Conservation (phyloP, 305 asterid species). For the Salvia sclarea region DNA sequence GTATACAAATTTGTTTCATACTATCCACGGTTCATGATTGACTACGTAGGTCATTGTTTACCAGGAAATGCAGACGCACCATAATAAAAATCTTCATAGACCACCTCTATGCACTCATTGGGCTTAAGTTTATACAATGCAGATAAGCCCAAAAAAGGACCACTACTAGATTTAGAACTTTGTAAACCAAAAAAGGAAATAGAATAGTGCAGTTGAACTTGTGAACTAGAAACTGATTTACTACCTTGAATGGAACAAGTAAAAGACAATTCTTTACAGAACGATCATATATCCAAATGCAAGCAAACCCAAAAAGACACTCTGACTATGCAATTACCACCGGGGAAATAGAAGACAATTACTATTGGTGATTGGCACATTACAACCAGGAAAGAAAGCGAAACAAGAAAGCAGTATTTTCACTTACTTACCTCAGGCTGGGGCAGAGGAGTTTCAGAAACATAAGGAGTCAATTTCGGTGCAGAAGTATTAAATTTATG, state of each 20-base stretch:
- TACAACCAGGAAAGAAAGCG: background rate
- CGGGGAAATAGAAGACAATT: no score
- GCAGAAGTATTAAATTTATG: constrained; percentile 51
- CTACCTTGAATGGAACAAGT: background rate
- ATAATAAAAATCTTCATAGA: constrained; percentile 16
- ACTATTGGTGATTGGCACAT: background rate
- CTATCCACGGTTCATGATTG: no score
- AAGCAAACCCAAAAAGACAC: no score
- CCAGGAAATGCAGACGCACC: background rate
- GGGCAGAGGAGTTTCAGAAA: constrained; percentile 37
- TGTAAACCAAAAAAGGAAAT: background rate
- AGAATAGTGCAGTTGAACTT: background rate
- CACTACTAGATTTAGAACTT: background rate
- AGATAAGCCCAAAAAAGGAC: background rate
- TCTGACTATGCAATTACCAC: no score
- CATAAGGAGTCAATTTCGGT: constrained; percentile 38
- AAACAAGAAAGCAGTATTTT: background rate
- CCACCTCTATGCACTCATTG: background rate
- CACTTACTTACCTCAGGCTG: constrained; percentile 43
- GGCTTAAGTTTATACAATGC: background rate
- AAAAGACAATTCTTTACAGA: background rate
- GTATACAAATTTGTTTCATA: background rate
- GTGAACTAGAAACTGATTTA: background rate
- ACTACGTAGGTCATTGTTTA: background rate
- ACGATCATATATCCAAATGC: constrained; percentile 10